Evolutionary conservation across 2,329 filamentous ascomycete species (phyloP).

Genomic region (Fusarium napiforme): DNA sequence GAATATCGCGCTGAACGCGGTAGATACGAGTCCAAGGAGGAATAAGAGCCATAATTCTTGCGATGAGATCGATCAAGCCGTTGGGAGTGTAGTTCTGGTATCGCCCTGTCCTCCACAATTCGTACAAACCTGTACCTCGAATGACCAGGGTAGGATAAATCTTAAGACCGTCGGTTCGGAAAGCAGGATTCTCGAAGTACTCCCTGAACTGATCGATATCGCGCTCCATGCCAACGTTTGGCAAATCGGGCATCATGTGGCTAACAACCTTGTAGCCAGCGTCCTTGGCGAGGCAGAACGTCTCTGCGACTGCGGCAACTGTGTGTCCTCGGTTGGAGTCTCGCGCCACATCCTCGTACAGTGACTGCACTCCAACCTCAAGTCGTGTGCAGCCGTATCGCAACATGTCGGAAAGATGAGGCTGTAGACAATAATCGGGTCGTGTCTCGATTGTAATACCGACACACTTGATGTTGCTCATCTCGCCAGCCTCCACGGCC

Average conservation of each 20-base stretch:
- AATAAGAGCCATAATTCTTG: constrained; percentile 92
- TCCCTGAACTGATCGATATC: constrained; percentile 97
- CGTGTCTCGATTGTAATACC: constrained; percentile 98
- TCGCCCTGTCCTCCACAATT: constrained; percentile 94
- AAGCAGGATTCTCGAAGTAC: constrained; percentile 96
- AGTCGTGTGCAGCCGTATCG: constrained; percentile 96
- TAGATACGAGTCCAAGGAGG: constrained; percentile 99
- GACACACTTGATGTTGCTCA: constrained; percentile 97
- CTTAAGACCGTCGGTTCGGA: constrained; percentile 95
- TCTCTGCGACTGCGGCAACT: constrained; percentile 93
- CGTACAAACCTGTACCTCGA: constrained; percentile 93
- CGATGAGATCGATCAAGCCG: constrained; percentile 93
- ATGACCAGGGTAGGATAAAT: constrained; percentile 99
- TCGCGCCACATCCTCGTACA: constrained; percentile 98
- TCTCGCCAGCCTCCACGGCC: constrained; percentile 91
- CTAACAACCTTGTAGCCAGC: constrained; percentile 98
- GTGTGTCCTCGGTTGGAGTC: constrained; percentile 98
- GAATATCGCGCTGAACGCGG: constrained; percentile 97
- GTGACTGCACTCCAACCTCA: constrained; percentile 93
- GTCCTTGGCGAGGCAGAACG: constrained; percentile 96
- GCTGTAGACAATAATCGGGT: constrained; percentile 95
- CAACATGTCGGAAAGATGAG: constrained; percentile 95
- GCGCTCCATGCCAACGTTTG: constrained; percentile 98
- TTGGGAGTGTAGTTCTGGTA: constrained; percentile 99
- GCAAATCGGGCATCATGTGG: constrained; percentile 99